Evolutionary conservation across 2,329 filamentous ascomycete genomes (phyloP).

Genomic region (Neurospora sp.): DNA sequence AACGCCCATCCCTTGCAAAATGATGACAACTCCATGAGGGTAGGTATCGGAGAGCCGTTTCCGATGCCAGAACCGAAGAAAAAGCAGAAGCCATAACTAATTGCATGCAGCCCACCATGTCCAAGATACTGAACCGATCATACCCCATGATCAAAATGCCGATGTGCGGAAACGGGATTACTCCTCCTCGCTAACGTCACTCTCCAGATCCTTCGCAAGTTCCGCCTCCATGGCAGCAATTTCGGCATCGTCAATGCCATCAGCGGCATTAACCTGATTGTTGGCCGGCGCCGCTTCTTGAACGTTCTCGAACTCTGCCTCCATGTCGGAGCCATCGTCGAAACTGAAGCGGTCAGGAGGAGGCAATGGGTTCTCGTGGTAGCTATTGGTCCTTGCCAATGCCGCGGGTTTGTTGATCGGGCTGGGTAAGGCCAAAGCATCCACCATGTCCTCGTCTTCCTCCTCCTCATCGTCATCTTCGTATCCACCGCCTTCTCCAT

Average conservation of each 20-base stretch:
- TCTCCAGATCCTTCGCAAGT: conserved; percentile 50
- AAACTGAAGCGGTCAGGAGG: neutral
- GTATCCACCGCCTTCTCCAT: conserved; percentile 14
- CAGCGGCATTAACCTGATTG: conserved; percentile 22
- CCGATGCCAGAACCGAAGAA: neutral
- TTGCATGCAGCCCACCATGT: neutral
- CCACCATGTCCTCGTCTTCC: conserved; percentile 27
- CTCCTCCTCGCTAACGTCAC: conserved; percentile 59
- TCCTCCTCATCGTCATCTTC: conserved; percentile 10
- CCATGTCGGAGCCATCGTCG: conserved; percentile 19
- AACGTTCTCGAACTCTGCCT: conserved; percentile 28
- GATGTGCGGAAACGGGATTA: conserved; percentile 26
- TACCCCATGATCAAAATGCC: neutral
- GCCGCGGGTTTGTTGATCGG: conserved; percentile 31
- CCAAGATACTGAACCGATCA: neutral
- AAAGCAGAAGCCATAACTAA: neutral
- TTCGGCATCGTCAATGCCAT: conserved; percentile 17
- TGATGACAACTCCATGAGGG: neutral
- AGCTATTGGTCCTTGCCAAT: neutral
- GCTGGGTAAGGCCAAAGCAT: conserved; percentile 42
- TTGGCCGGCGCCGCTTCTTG: conserved; percentile 13
- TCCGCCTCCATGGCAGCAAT: conserved; percentile 36
- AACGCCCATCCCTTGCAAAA: neutral
- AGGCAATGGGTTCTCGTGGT: neutral
- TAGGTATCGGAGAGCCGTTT: neutral